Evolutionary conservation across 2,329 filamentous ascomycete genomes (phyloP).

Genomic region (Bipolaris bicolor): DNA sequence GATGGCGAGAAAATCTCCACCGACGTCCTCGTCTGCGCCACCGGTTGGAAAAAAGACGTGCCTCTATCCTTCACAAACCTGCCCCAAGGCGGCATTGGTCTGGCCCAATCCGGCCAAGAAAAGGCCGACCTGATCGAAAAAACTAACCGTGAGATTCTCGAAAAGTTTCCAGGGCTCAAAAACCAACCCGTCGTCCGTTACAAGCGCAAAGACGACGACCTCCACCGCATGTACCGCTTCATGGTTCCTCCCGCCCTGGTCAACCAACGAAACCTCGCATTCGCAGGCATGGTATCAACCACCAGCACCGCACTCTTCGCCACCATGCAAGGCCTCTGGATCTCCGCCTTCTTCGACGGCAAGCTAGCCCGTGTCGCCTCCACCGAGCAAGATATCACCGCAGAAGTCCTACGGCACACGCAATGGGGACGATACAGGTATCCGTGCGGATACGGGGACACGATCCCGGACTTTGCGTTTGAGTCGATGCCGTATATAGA

Average conservation of each 20-base stretch:
- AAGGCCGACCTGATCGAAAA: neutral
- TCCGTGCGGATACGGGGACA: neutral
- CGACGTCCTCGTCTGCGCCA: neutral
- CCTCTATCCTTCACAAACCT: neutral
- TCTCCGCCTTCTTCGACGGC: neutral
- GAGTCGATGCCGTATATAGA: neutral
- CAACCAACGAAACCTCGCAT: neutral
- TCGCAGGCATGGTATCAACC: neutral
- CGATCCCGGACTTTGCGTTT: neutral
- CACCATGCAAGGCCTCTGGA: neutral
- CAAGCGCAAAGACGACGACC: neutral
- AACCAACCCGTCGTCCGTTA: neutral
- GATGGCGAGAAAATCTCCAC: neutral
- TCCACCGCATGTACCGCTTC: neutral
- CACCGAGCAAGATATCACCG: neutral
- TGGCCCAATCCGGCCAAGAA: neutral
- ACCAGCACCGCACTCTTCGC: neutral
- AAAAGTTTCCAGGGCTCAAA: neutral
- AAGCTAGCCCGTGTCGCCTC: neutral
- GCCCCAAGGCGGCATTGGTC: neutral
- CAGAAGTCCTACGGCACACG: neutral
- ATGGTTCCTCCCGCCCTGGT: neutral
- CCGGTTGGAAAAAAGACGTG: neutral
- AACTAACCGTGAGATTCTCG: neutral
- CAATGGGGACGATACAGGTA: neutral